Conservation (phyloP, 176 grass and related monocot species). For the sorghum (Sorghum bicolor) region Sorghum_bicolor_NCBIv3 NC_012878.2:54946001-54946500, state of each 20-base stretch:
- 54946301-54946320: not conserved
- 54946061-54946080: constrained; percentile 16
- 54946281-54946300: not conserved
- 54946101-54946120: not conserved
- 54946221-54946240: constrained; percentile 49
- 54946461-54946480: not conserved
- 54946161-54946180: not conserved
- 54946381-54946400: not conserved
- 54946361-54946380: constrained; percentile 43
- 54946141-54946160: constrained; percentile 12
- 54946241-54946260: constrained; percentile 36
- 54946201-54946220: not conserved
- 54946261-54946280: not conserved
- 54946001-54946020: not conserved
- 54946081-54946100: not conserved
- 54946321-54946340: constrained; percentile 61
- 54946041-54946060: not conserved
- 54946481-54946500: not conserved
- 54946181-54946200: not conserved
- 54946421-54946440: constrained; percentile 40
- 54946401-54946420: constrained; percentile 39
- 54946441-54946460: not conserved
- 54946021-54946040: not conserved
- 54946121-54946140: constrained; percentile 28
- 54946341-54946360: constrained; percentile 39